Base-by-base conservation (phyloP, 2,329 filamentous ascomycete species). In the Fusarium sp. region DNA sequence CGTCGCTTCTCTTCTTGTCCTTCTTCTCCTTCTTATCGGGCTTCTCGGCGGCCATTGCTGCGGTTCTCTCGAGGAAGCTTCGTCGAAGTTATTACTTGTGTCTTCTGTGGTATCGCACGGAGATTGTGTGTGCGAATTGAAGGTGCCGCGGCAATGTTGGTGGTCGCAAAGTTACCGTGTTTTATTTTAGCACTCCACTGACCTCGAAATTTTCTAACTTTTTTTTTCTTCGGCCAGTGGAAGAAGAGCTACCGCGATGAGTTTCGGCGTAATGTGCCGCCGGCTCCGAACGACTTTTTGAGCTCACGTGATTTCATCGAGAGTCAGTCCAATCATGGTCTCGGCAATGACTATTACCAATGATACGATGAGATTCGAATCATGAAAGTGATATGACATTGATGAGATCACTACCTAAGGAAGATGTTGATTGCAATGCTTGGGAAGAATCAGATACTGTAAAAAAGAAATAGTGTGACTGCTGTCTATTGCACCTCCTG, bases 1-100 rank as follows among this genome's bases (percentile, higher is more conserved):
- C 83, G 65, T 88, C 86, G 80, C 84, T 86, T 78, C 85, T 83
- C 85, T 87, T 88, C 85, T 89, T 88, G 57, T 88, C 86, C 82
- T 88, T 88, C 83, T 87, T 88, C 64, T 85, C 84, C 81, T 85
- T 86, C 80, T 85, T 85, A 57, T 85, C 83, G 73, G 82, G 81
- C 78, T 83, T 81, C 77, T 85, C 83, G 77, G 83, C 79, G 77
- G 83, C 84, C 84, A 85, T 85, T 78, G 76, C 73, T 74, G 69
- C 77, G 73, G 57, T 62, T 71, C 42, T 71, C 44, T 57, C 46
- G 61, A 60, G 53, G 30, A 57, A 66, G 46, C 60, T 58, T 73
- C 62, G 49, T 54, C 33, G 37, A 58, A 70, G 53, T 54, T 64
- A 65, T 58, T 65, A 59, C 62, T 65, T 65, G 18, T 65, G 30